A percentile compares a stretch with the other conserved stretches of the same genome.
Evolutionary conservation across 2,329 filamentous ascomycete genomes (phyloP).

Genomic region (Colletotrichum musae): DNA sequence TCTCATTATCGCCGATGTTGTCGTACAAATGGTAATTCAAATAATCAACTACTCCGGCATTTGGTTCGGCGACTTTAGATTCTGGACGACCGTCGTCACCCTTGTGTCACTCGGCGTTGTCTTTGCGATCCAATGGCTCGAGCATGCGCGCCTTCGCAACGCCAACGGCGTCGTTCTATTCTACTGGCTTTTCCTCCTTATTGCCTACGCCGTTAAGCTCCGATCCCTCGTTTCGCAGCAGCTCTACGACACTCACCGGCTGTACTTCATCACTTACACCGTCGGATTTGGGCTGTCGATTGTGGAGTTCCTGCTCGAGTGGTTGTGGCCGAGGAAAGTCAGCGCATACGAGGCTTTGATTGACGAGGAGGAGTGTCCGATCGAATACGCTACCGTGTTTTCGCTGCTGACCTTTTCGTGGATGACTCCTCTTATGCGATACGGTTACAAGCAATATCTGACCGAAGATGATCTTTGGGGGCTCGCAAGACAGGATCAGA

Average conservation of each 20-base stretch:
- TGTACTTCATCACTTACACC: conserved; percentile 85
- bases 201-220: conserved; percentile 85
- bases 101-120: conserved; percentile 81
- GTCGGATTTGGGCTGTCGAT: conserved; percentile 79
- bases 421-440: conserved; percentile 99
- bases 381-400: conserved; percentile 95
- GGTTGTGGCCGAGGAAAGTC: conserved; percentile 85
- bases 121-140: conserved; percentile 86
- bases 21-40: conserved; percentile 82
- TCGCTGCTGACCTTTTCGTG: conserved; percentile 94
- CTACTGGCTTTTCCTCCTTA: conserved; percentile 91
- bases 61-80: conserved; percentile 87
- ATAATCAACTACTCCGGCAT: conserved; percentile 77
- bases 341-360: conserved; percentile 72
- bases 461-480: conserved; percentile 98
- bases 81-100: conserved; percentile 83
- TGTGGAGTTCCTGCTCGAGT: conserved; percentile 84
- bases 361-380: conserved; percentile 76
- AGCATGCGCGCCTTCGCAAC: conserved; percentile 86
- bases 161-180: conserved; percentile 91
- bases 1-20: conserved; percentile 77
- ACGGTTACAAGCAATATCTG: conserved; percentile 91
- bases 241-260: conserved; percentile 73
- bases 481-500: conserved; percentile 84
- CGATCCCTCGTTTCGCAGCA: conserved; percentile 87